Base-by-base conservation (phyloP, 768 basidiomycete species). In the Tulasnella sp. region DNA sequence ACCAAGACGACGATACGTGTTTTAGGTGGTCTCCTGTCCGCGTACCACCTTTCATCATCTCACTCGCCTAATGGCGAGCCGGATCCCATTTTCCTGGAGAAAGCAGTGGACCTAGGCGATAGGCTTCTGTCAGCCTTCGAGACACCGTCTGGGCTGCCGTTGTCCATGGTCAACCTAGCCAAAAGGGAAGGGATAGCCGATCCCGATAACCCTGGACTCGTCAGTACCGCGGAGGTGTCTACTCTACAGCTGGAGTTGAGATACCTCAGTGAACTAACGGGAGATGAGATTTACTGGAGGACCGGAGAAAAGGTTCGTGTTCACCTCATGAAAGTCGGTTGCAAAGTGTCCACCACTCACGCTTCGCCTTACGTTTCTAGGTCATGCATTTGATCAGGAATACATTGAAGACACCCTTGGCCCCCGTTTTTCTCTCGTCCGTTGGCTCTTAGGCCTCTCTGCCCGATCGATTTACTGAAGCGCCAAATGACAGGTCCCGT, bases 171-270 rank as follows among this genome's bases (percentile, higher is more conserved):
- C 83, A 96, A 99, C 83, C 88, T 98, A 21, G 90, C 87, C 0
- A 85, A 86, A 75, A 85, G 88, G 14, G 83, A 88, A 81, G 96
- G 93, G 1, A 87, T 92, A 7, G 86, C 89, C 0, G 91, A 94
- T 79, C 80, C 68, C 0, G 91, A 92, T 79, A 91, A 91, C 80
- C 86, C 87, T 4, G 90, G 89, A 8, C 71, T 68, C 21, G 89
- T 92, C 74, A 93, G 92, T 82, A 92, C 94, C 10, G 94, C 97
- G 0, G 97, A 98, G 84, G 92, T 91, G n/a, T 90, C 92, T 9
- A 96, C 94, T 0, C 86, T 97, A 34, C 95, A 98, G 85, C 89
- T 99, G n/a, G 97, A 98, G 85, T 91, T 98, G 83, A 90, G 92
- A 82, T 97, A 98, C 84, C 87, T 99, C n/a, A 91, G 91, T 76